phyloP scores from a whole-genome alignment of 345 rosid genomes.

The Hibiscus tridactylites region DNA sequence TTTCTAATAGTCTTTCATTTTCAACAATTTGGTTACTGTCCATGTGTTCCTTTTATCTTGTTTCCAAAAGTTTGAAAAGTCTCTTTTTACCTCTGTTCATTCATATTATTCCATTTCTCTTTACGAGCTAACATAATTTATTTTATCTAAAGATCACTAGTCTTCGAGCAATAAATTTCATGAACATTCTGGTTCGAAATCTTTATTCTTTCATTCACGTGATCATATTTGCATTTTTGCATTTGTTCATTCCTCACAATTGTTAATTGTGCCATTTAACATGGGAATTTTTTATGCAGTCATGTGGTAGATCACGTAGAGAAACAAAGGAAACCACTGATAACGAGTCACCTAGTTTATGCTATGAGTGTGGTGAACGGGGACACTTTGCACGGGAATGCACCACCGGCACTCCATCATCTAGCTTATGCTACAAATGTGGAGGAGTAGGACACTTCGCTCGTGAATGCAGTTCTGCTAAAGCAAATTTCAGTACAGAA shows the following conservation, averaged over 20 bases:
- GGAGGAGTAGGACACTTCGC: constrained; percentile 73
- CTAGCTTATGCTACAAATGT: constrained; percentile 55
- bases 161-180: background rate
- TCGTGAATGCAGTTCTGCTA: constrained; percentile 56
- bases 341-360: constrained; percentile 9
- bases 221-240: background rate
- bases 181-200: background rate
- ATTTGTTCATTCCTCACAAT: no score
- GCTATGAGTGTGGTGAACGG: constrained; percentile 23
- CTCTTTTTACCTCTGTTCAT: no score
- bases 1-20: background rate
- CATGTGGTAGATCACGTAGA: constrained; percentile 29
- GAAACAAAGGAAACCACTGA: constrained; percentile 23
- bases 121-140: no score
- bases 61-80: background rate
- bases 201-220: background rate
- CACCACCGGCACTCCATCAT: constrained; percentile 11
- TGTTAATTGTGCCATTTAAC: background rate
- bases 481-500: constrained; percentile 25
- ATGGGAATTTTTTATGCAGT: constrained; percentile 20
- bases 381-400: constrained; percentile 90
- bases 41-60: background rate
- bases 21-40: background rate
- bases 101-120: no score
- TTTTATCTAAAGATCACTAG: no score